A percentile compares a stretch with the other conserved stretches of the same genome.
Conservation (phyloP, 1,284 basidiomycete genomes). For the Malassezia pachydermatis region DNA sequence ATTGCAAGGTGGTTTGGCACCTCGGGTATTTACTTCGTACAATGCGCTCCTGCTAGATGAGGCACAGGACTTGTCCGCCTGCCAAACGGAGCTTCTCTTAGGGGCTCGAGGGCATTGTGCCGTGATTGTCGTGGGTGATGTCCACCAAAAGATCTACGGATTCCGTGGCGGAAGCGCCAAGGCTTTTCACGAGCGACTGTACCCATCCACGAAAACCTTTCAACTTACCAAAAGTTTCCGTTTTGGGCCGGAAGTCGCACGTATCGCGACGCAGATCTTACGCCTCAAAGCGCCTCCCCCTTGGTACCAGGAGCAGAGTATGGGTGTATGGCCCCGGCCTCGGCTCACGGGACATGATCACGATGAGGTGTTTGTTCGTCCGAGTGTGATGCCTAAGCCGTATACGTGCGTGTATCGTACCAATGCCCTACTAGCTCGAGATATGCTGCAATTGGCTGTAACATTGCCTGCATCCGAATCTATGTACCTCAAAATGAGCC, state of each 20-base stretch:
- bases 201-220: slow-evolving; percentile 27
- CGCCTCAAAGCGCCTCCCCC: slow-evolving; percentile 28
- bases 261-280: slow-evolving; percentile 29
- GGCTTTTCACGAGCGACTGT: slow-evolving; percentile 34
- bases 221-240: slow-evolving; percentile 39
- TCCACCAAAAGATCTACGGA: slow-evolving; percentile 43
- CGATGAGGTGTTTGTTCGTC: slow-evolving; percentile 19
- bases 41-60: slow-evolving; percentile 38
- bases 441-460: slow-evolving; percentile 26
- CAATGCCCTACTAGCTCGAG: slow-evolving; percentile 31
- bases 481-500: slow-evolving; percentile 36
- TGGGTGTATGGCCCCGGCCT: slow-evolving; percentile 15
- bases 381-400: slow-evolving; percentile 4
- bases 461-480: slow-evolving; percentile 19
- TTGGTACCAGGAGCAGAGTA: slow-evolving; percentile 20
- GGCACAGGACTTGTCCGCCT: slow-evolving; percentile 39
- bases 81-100: slow-evolving; percentile 33
- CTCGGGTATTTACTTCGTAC: slow-evolving; percentile 27
- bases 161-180: slow-evolving; percentile 36
- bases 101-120: slow-evolving; percentile 30
- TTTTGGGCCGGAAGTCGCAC: slow-evolving; percentile 32
- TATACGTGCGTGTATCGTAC: slow-evolving; percentile 38
- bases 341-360: slow-evolving; percentile 20
- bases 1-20: slow-evolving; percentile 20
- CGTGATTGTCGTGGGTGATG: slow-evolving; percentile 38